Base-by-base conservation (phyloP, 768 basidiomycete species). In the Termitomyces titanicus region DNA sequence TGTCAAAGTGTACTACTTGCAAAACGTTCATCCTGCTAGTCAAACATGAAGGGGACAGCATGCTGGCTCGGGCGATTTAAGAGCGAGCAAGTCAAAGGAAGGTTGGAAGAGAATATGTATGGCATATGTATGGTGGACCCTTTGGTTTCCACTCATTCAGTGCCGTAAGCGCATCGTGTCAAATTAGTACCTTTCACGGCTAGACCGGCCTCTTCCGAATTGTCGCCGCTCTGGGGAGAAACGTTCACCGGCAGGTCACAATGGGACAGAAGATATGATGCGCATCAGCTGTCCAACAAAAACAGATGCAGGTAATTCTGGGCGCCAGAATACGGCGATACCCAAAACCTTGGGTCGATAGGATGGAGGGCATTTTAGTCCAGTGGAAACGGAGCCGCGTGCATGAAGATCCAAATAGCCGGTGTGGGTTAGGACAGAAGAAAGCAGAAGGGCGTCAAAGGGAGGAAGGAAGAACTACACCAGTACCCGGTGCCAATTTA, bases 401-500 rank as follows among this genome's bases (percentile, higher is more conserved):
- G 25, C 31, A 44, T 44, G 42, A 42, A 51, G 17, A 33, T 31
- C 18, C 29, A 49, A 17, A 31, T 15, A 15, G 22, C 27, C 2
- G 51, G 15, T 24, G n/a, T 9, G 34, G 20, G 11, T 13, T 17
- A 35, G 39, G 33, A 57, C 20, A 50, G 31, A 38, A 25, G 44
- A 49, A 11, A 25, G 47, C 43, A 44, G 52, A 54, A 33, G 44
- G 15, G 12, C 18, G n/a, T 18, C 46, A 46, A 29, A 29, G 29
- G 42, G 34, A 18, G 39, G 37, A 44, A 46, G 53, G 33, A 39
- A 35, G 22, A 31, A 52, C 47, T 18, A 6, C 49, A 51, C 56
- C 47, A 52, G 33, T 44, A 57, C 53, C 48, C 53, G 58, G 59
- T 54, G 56, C 58, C 51, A 54, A 40, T n/a, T n/a, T 29, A 44